A percentile compares a stretch with the other conserved stretches of the same genome.
These are phyloP conservation scores for Umbelopsis sp. DNA, from an alignment of 192 early-diverging fungal genomes.

Conservation along the genomic window DNA sequence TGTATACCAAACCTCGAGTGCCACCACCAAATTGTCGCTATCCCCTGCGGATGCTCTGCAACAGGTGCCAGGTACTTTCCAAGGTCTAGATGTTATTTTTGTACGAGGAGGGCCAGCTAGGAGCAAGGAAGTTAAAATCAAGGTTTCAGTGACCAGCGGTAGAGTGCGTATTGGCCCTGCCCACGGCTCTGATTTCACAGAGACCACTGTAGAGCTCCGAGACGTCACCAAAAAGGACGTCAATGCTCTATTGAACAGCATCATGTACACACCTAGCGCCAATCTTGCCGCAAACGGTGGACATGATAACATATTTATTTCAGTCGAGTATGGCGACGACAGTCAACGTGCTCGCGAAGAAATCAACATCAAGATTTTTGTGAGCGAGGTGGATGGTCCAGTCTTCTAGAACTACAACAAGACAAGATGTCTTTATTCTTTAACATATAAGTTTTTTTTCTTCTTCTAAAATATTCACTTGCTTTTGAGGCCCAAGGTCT, in stretches of 20 bases:
- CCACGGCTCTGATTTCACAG: conserved; percentile 26
- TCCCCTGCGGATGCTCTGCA: conserved; percentile 9
- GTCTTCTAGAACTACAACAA: not conserved
- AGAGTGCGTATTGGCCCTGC: conserved; percentile 24
- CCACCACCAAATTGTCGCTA: not conserved
- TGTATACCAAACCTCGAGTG: conserved; percentile 27
- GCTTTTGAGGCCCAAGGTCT: too few species aligned
- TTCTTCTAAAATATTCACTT: too few species aligned
- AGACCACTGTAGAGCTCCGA: conserved; percentile 23
- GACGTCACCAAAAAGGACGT: conserved; percentile 30
- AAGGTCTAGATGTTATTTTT: conserved; percentile 53
- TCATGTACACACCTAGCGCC: conserved; percentile 34
- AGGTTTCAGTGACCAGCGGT: conserved; percentile 23
- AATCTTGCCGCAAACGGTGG: conserved; percentile 26
- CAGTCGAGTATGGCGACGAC: conserved; percentile 12
- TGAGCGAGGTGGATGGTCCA: conserved; percentile 7
- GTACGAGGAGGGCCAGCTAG: conserved; percentile 44
- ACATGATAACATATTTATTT: conserved; percentile 10
- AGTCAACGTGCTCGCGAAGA: not conserved
- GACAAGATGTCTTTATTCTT: too few species aligned
- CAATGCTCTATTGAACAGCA: conserved; percentile 33
- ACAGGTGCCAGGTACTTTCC: conserved; percentile 45
- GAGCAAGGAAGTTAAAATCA: conserved; percentile 22
- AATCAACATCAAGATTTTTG: conserved; percentile 5
- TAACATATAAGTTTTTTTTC: too few species aligned